Evolutionary conservation across 2,329 filamentous ascomycete species (phyloP), one percentile per base, ranked within the genome.

Genomic region (Ramularia endophylla): DNA sequence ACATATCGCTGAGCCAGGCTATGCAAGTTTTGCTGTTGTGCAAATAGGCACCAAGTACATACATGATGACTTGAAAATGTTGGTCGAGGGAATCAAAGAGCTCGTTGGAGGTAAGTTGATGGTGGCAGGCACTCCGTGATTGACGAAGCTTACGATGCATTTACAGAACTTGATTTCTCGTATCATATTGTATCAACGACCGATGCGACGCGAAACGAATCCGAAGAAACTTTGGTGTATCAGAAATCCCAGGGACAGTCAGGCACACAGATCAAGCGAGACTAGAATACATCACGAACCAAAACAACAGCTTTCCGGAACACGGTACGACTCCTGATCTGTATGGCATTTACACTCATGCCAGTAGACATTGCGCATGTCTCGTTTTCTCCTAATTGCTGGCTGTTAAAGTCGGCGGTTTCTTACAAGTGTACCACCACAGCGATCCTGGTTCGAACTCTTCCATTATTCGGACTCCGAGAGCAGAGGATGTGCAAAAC

Each of bases 1-100:
- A 45, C 81, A 87, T 58, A 74, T 87, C 46, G 73, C 78, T 2
- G 80, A 87, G 58, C 80, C 81, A 0, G 83, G 83, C 0, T 87
- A 86, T 62, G 78, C 81, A 2, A 81, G 83, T 38, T 88, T 87
- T 63, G 83, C 83, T 0, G 81, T 87, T 7, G 67, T 87, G 51
- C 83, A 87, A 56, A 78, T 88, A 28, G 82, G 80, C 47, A 83
- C 78, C 40, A 71, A 76, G 40, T 78, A 85, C 45, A 75, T 88
- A 27, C 76, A 77, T 44, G 81, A 83, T 52, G 83, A 88, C 62
- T 62, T 88, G 28, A 74, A 78, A 47, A 73, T 72, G 47, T 59
- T 88, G 42, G 67, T 86, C 47, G 67, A 66, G 16, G 70, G 71
- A 19, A 77, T 88, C 1, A 81, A 74, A 55, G 73, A 73, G 28